Evolutionary conservation across 306 rosid species (phyloP).

Genomic region (Elaeagnus macrophylla): DNA sequence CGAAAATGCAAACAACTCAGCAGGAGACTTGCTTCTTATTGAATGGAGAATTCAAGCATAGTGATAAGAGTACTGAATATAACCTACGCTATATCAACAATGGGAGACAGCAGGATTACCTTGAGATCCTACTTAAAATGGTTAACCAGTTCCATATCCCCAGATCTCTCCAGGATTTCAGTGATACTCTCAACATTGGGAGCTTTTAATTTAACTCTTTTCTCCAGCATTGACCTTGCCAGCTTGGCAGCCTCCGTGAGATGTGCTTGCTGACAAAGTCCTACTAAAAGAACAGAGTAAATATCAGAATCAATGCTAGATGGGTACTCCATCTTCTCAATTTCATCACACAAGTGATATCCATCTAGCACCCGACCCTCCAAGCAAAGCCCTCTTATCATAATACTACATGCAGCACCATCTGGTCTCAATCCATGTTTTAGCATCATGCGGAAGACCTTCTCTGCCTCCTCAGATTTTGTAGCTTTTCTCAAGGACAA

Average conservation of each 20-base stretch:
- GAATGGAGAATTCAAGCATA: too few species aligned
- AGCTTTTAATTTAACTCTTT: constrained; percentile 39
- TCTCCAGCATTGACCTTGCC: constrained; percentile 51
- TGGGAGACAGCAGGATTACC: background rate
- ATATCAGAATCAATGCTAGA: constrained; percentile 53
- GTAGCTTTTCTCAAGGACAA: constrained; percentile 41
- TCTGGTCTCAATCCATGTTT: constrained; percentile 41
- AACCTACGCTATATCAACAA: too few species aligned
- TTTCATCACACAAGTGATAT: constrained; percentile 49
- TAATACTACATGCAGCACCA: constrained; percentile 48
- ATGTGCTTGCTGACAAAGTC: constrained; percentile 48
- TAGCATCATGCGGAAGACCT: constrained; percentile 56
- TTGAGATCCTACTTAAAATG: constrained; percentile 24
- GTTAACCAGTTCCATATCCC: constrained; percentile 43
- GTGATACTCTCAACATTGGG: constrained; percentile 26
- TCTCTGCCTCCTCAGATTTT: constrained; percentile 52
- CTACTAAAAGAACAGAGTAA: constrained; percentile 48
- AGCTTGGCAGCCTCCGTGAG: constrained; percentile 47
- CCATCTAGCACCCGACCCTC: constrained; percentile 48
- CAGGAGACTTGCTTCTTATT: too few species aligned
- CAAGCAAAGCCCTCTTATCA: constrained; percentile 51
- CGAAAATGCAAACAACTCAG: too few species aligned
- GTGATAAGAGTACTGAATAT: too few species aligned
- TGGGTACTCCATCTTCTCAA: constrained; percentile 40
- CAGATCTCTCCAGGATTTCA: constrained; percentile 36